Base-by-base conservation (phyloP, 2,329 filamentous ascomycete genomes). In the Chaetomiaceae sp. region DNA sequence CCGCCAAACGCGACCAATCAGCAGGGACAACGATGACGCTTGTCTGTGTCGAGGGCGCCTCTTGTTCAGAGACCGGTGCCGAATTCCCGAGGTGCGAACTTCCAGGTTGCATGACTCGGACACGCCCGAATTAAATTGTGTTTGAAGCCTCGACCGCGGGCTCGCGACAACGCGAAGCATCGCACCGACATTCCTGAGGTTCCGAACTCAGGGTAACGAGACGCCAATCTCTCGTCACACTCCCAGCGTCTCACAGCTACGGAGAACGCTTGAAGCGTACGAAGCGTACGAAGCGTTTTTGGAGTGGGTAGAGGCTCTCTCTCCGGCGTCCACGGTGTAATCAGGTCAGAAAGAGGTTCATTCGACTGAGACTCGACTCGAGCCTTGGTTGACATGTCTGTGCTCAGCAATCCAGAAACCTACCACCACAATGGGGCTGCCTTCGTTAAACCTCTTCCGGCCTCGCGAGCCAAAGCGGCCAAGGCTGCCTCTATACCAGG, bases 401-500 rank as follows among this genome's bases (percentile, higher is more conserved):
- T 27, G 12, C 5, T 35, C 20, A 14, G 27, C 14, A 2, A 18
- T 26, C 33, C 15, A 8, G 1, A 41, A 26, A 33, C 30, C 34
- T 11, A 26, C 9, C 38, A 10, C 20, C 32, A 46, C 54, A 49
- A 81, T 81, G 76, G 75, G 71, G 45, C 60, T 74, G 45, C 62
- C 73, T 45, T 66, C 72, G 33, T 61, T 64, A 37, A 74, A 71
- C 48, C 68, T 68, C 33, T 58, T 76, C 54, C 71, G 72, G 46
- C 63, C 69, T 44, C 71, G 73, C 52, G 68, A 72, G 53, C 60
- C 65, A 42, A 70, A 65, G 42, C 58, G 59, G 27, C 57, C 60
- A 9, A 65, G 62, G 50, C 65, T 80, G 22, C 76, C 76, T 17
- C 54, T 77, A 10, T 79, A 79, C 61, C 71, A 74, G 52, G 69